phyloP scores from a whole-genome alignment of 768 basidiomycete species.

The Amanita pallidorosea region DNA sequence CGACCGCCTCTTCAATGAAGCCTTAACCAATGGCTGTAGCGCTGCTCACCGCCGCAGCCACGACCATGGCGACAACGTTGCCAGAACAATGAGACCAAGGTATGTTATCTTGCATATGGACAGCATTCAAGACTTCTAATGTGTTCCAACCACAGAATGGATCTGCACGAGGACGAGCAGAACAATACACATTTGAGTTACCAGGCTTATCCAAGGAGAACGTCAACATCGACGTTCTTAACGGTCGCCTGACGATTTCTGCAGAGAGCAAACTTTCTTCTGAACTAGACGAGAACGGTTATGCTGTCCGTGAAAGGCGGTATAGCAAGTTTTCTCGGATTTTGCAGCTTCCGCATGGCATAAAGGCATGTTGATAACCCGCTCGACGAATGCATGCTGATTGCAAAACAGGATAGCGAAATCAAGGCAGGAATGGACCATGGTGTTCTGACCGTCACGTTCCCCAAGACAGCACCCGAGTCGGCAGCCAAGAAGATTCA shows the following conservation, averaged over 20 bases:
- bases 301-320: conserved; percentile 39
- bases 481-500: conserved; percentile 20
- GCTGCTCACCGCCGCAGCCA: too few relatives aligned
- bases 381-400: not conserved
- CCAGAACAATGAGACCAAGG: not conserved
- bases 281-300: conserved; percentile 27
- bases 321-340: conserved; percentile 36
- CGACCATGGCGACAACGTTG: not conserved
- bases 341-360: conserved; percentile 40
- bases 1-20: conserved; percentile 10
- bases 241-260: conserved; percentile 39
- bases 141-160: conserved; percentile 29
- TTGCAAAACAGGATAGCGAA: conserved; percentile 15
- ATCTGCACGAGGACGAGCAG: conserved; percentile 40
- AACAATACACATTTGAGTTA: conserved; percentile 43
- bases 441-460: conserved; percentile 39
- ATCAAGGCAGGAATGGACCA: conserved; percentile 37
- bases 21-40: conserved; percentile 2
- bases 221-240: conserved; percentile 41
- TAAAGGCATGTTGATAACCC: conserved; percentile 29
- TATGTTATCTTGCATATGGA: not conserved
- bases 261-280: conserved; percentile 33
- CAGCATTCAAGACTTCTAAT: not conserved
- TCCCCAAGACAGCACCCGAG: conserved; percentile 37
- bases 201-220: conserved; percentile 47